Evolutionary conservation across 495 filamentous ascomycete species (phyloP).

Genomic region (Venustampulla echinocandica): DNA sequence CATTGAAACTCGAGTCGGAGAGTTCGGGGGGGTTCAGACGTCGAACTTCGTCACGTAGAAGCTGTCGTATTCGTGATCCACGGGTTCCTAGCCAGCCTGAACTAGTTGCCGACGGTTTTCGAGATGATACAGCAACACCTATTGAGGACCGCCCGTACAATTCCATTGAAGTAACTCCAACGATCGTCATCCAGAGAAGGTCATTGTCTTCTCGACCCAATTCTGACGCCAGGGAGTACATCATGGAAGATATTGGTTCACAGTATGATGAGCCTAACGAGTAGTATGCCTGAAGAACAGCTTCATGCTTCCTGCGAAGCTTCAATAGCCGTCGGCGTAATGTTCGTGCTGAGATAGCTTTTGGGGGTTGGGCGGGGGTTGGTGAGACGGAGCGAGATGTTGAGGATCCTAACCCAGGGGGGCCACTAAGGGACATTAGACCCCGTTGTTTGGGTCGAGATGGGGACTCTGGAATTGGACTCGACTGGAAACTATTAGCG

Average conservation of each 20-base stretch:
- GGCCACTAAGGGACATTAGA: constrained; percentile 37
- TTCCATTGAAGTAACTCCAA: constrained; percentile 85
- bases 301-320: constrained; percentile 68
- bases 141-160: constrained; percentile 79
- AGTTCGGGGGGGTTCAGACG: constrained; percentile 82
- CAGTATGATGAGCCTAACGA: constrained; percentile 80
- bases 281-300: constrained; percentile 69
- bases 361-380: constrained; percentile 47
- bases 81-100: constrained; percentile 76
- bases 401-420: constrained; percentile 32
- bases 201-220: constrained; percentile 96
- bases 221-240: constrained; percentile 92
- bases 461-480: constrained; percentile 41
- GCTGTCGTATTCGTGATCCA: constrained; percentile 73
- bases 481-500: constrained; percentile 43
- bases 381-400: constrained; percentile 45
- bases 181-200: constrained; percentile 86
- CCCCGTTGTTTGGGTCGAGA: constrained; percentile 40
- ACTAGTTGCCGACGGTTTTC: constrained; percentile 37
- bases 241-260: constrained; percentile 84
- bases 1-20: constrained; percentile 38
- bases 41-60: constrained; percentile 87
- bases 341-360: constrained; percentile 53
- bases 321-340: constrained; percentile 65
- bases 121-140: constrained; percentile 66